These are phyloP conservation scores for Yamadazyma taylorii DNA, from an alignment of 1,139 yeast species.

Conservation along the genomic window DNA sequence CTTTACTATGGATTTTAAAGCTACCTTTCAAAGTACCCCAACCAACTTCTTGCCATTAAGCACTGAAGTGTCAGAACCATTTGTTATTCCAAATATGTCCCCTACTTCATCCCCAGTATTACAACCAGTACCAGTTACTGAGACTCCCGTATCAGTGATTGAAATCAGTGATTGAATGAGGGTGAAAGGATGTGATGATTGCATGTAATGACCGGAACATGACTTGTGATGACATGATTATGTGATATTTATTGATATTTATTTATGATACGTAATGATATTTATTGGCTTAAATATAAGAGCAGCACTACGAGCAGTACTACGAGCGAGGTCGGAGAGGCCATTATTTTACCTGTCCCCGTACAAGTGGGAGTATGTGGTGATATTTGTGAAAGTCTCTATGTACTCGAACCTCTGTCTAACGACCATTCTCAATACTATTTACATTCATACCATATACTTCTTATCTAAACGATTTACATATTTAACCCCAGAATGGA, in stretches of 20 bases:
- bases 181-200: too few species aligned
- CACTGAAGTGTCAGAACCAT: conserved; percentile 58
- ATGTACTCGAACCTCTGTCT: too few species aligned
- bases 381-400: too few species aligned
- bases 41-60: conserved; percentile 50
- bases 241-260: background rate
- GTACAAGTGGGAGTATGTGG: too few species aligned
- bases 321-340: too few species aligned
- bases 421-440: too few species aligned
- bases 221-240: too few species aligned
- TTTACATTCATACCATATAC: conserved; percentile 5
- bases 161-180: conserved; percentile 21
- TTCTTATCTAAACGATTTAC: too few species aligned
- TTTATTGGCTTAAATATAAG: background rate
- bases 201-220: too few species aligned
- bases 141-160: conserved; percentile 28
- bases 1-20: conserved; percentile 15
- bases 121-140: conserved; percentile 16
- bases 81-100: conserved; percentile 62
- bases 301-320: background rate
- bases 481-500: conserved; percentile 29
- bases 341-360: too few species aligned
- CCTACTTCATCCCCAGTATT: conserved; percentile 50
- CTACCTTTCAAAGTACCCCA: conserved; percentile 17
- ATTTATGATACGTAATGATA: background rate